These are phyloP conservation scores for Sporisorium reilianum DNA, from an alignment of 1,284 basidiomycete species.

Conservation along the genomic window DNA sequence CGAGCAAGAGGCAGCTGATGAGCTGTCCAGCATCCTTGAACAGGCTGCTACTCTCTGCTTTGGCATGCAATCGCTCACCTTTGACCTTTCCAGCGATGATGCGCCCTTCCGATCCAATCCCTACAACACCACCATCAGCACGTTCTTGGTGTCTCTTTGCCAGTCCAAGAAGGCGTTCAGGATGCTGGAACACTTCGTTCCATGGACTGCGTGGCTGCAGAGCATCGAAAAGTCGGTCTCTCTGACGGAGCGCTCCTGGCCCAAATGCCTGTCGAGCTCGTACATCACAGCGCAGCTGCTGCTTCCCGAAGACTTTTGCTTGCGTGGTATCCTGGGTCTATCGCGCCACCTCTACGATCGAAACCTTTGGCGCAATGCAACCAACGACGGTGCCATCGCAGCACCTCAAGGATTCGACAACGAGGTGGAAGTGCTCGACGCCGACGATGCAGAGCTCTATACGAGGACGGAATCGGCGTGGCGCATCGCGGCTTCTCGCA, in stretches of 20 bases:
- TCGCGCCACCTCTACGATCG: slow-evolving; percentile 46
- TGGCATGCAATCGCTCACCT: slow-evolving; percentile 79
- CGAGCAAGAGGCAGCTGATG: slow-evolving; percentile 51
- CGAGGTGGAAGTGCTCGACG: slow-evolving; percentile 64
- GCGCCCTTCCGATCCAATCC: slow-evolving; percentile 73
- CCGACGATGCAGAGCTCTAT: slow-evolving; percentile 48
- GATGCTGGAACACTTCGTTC: slow-evolving; percentile 75
- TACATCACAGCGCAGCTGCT: slow-evolving; percentile 75
- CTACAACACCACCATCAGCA: slow-evolving; percentile 86
- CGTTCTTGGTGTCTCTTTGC: slow-evolving; percentile 81
- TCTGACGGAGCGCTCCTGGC: slow-evolving; percentile 29
- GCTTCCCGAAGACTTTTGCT: slow-evolving; percentile 92
- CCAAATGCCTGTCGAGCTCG: slow-evolving; percentile 26
- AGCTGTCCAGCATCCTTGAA: slow-evolving; percentile 76
- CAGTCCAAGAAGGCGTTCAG: slow-evolving; percentile 50
- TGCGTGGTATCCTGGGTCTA: slow-evolving; percentile 81
- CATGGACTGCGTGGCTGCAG: slow-evolving; percentile 80
- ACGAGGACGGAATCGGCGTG: slow-evolving; percentile 64
- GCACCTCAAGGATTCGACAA: slow-evolving; percentile 66
- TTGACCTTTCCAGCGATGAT: slow-evolving; percentile 67
- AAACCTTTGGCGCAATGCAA: slow-evolving; percentile 24
- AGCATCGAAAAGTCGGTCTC: slow-evolving; percentile 19
- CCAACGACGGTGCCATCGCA: slow-evolving; percentile 18
- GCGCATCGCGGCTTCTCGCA: slow-evolving; percentile 76
- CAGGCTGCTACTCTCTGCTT: slow-evolving; percentile 84